Percentiles rank a stretch among this genome's conserved stretches.
Evolutionary conservation across 352 stramenopile genomes (phyloP).

Genomic region (Globisporangium rhizosaccharum): DNA sequence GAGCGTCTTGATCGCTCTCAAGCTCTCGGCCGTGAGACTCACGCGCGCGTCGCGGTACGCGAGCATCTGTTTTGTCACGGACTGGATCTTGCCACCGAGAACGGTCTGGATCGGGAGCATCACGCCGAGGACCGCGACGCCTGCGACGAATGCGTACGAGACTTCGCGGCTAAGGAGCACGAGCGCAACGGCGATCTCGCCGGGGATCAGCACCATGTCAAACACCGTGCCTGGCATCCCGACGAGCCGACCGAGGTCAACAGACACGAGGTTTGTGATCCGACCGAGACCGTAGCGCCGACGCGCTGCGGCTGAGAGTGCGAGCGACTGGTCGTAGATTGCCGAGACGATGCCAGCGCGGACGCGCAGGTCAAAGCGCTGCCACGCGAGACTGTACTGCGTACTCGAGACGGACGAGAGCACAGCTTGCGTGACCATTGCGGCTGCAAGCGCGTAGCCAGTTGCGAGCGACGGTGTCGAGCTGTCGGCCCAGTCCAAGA

Average conservation of each 20-base stretch:
- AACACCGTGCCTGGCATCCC: conserved; percentile 71
- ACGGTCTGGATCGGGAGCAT: conserved; percentile 86
- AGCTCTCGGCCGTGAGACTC: conserved; percentile 48
- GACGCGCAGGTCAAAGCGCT: conserved; percentile 70
- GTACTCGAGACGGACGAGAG: conserved; percentile 57
- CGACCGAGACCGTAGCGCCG: conserved; percentile 39
- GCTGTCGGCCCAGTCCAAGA: conserved; percentile 66
- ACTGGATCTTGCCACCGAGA: conserved; percentile 74
- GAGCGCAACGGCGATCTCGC: conserved; percentile 72
- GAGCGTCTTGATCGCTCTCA: conserved; percentile 71
- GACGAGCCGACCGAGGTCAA: conserved; percentile 73
- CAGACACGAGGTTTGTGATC: conserved; percentile 74
- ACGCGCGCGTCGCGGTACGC: conserved; percentile 78
- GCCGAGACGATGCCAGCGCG: conserved; percentile 60
- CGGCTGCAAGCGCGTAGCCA: conserved; percentile 53
- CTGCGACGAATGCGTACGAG: conserved; percentile 80
- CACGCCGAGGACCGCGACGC: conserved; percentile 58
- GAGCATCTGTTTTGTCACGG: conserved; percentile 66
- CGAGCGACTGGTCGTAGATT: conserved; percentile 60
- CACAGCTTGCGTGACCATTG: conserved; percentile 51
- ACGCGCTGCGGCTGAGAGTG: conserved; percentile 26
- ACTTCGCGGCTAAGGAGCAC: conserved; percentile 69
- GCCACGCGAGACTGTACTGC: conserved; percentile 76
- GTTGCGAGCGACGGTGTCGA: conserved; percentile 25
- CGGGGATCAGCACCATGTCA: conserved; percentile 72